Evolutionary conservation across 2,329 filamentous ascomycete species (phyloP).

Genomic region (Ophiostoma himal-ulmi): DNA sequence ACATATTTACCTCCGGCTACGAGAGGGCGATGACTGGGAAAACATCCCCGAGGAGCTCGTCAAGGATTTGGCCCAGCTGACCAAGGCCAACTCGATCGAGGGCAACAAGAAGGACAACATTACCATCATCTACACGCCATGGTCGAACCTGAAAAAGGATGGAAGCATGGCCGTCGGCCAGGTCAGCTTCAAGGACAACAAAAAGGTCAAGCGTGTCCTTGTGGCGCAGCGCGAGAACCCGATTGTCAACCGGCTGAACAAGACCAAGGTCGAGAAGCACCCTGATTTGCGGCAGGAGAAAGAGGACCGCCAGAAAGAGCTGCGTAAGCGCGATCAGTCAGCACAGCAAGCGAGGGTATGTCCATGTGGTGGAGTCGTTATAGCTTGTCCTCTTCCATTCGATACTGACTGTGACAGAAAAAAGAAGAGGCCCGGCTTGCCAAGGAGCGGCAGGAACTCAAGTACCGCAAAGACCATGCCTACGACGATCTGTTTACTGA

Average conservation of each 20-base stretch:
- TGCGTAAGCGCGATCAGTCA: slow-evolving; percentile 66
- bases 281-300: slow-evolving; percentile 79
- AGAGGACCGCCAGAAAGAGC: slow-evolving; percentile 65
- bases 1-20: slow-evolving; percentile 87
- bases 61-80: slow-evolving; percentile 88
- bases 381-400: neutral
- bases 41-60: slow-evolving; percentile 67
- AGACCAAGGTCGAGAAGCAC: slow-evolving; percentile 84
- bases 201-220: slow-evolving; percentile 76
- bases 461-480: slow-evolving; percentile 94
- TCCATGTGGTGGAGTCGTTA: neutral
- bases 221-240: slow-evolving; percentile 77
- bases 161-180: slow-evolving; percentile 94
- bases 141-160: slow-evolving; percentile 90
- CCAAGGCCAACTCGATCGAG: slow-evolving; percentile 98
- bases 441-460: slow-evolving; percentile 80
- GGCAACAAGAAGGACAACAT: slow-evolving; percentile 99
- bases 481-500: slow-evolving; percentile 90
- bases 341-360: slow-evolving; percentile 42
- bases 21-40: slow-evolving; percentile 77
- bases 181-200: slow-evolving; percentile 86
- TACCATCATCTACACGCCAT: slow-evolving; percentile 94
- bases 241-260: slow-evolving; percentile 96
- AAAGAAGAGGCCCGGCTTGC: slow-evolving; percentile 69
- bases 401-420: slow-evolving; percentile 43